These are phyloP conservation scores for Fusarium sp. DNA, from an alignment of 2,329 filamentous ascomycete genomes.

Conservation along the genomic window DNA sequence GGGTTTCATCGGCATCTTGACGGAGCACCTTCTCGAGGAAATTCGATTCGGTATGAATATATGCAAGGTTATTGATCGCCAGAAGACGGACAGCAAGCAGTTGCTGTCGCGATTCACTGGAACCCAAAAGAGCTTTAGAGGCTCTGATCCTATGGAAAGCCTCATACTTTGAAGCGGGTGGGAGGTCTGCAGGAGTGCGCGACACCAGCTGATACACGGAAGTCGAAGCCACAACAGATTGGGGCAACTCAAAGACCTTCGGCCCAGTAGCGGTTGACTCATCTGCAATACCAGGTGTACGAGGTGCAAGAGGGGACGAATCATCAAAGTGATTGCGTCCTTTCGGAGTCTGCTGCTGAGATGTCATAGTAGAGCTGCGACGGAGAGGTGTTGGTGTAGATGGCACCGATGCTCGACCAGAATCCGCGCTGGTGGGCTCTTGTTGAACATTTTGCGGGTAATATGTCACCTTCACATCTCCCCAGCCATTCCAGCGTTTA, in stretches of 20 bases:
- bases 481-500: slow-evolving; percentile 81
- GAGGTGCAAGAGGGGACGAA: slow-evolving; percentile 65
- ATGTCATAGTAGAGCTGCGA: slow-evolving; percentile 72
- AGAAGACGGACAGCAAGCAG: slow-evolving; percentile 86
- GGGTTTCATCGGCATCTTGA: slow-evolving; percentile 90
- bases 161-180: slow-evolving; percentile 83
- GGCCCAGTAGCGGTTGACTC: slow-evolving; percentile 60
- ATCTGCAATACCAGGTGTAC: slow-evolving; percentile 58
- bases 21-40: slow-evolving; percentile 90
- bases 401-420: slow-evolving; percentile 65
- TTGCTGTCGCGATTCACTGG: slow-evolving; percentile 77
- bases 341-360: slow-evolving; percentile 61
- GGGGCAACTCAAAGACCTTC: slow-evolving; percentile 76
- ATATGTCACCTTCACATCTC: slow-evolving; percentile 84
- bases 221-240: slow-evolving; percentile 65
- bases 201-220: slow-evolving; percentile 71
- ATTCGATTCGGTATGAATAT: slow-evolving; percentile 85
- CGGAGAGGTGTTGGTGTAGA: slow-evolving; percentile 83
- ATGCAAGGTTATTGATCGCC: slow-evolving; percentile 91
- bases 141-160: slow-evolving; percentile 86
- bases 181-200: slow-evolving; percentile 74
- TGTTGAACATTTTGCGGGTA: slow-evolving; percentile 67
- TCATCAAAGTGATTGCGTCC: slow-evolving; percentile 57
- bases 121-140: slow-evolving; percentile 82
- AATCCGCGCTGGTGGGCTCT: slow-evolving; percentile 45